phyloP scores from a whole-genome alignment of 1,139 yeast species.

The Suhomyces maxii region DNA sequence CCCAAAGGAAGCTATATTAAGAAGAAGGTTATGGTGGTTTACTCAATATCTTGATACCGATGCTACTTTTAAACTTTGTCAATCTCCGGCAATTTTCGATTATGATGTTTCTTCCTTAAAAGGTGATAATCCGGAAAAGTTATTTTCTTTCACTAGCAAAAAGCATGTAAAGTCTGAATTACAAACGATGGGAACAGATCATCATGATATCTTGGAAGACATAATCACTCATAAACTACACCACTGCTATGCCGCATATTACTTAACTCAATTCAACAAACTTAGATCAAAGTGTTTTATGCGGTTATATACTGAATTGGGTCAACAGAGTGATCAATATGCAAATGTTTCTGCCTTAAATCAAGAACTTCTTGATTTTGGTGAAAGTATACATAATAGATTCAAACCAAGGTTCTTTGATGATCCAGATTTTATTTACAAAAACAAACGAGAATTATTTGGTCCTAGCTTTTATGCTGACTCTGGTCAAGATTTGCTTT shows the following conservation, averaged over 20 bases:
- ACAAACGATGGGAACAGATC: slow-evolving; percentile 3
- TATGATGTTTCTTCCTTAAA: slow-evolving; percentile 35
- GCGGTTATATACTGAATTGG: slow-evolving; percentile 3
- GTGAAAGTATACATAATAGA: neutral
- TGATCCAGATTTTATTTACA: slow-evolving; percentile 6
- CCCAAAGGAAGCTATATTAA: slow-evolving; percentile 34
- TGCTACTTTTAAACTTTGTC: slow-evolving; percentile 54
- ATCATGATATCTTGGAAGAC: neutral
- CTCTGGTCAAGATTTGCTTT: slow-evolving; percentile 16
- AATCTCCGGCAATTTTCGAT: slow-evolving; percentile 56
- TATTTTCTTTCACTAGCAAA: slow-evolving; percentile 7
- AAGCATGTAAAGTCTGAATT: neutral
- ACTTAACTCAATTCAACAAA: neutral
- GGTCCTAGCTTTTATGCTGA: neutral
- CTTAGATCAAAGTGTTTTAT: slow-evolving; percentile 4
- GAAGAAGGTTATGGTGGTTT: slow-evolving; percentile 55
- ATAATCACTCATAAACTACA: neutral
- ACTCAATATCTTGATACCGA: slow-evolving; percentile 57
- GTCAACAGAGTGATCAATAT: neutral
- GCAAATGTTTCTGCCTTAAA: slow-evolving; percentile 1
- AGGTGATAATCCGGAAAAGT: slow-evolving; percentile 13
- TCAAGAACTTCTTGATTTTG: slow-evolving; percentile 2
- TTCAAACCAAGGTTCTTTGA: slow-evolving; percentile 6
- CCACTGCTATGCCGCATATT: slow-evolving; percentile 14
- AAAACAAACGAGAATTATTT: neutral